phyloP scores from a whole-genome alignment of 2,329 filamentous ascomycete species.

The Rhinocladiella similis region DNA sequence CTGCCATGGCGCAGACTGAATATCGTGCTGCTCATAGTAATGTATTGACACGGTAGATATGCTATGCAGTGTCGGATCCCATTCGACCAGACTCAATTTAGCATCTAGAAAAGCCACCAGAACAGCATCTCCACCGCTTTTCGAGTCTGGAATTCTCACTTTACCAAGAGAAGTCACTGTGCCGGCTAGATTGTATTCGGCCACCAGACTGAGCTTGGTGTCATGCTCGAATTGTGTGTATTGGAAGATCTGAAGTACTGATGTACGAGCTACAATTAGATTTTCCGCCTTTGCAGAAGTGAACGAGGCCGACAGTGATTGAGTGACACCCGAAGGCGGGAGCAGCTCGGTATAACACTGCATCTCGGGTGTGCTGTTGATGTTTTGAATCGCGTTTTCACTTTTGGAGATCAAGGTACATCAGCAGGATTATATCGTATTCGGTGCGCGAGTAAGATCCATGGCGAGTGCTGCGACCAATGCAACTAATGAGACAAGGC shows the following conservation, averaged over 20 bases:
- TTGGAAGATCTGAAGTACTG: slow-evolving; percentile 86
- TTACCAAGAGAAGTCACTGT: slow-evolving; percentile 80
- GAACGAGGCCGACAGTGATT: slow-evolving; percentile 79
- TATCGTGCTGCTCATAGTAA: slow-evolving; percentile 94
- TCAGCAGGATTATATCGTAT: neutral
- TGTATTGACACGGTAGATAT: slow-evolving; percentile 92
- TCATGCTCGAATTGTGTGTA: slow-evolving; percentile 62
- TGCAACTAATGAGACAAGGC: neutral
- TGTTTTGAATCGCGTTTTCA: neutral
- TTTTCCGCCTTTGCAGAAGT: slow-evolving; percentile 74
- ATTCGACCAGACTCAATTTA: slow-evolving; percentile 89
- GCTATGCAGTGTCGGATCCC: slow-evolving; percentile 77
- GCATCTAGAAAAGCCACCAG: slow-evolving; percentile 85
- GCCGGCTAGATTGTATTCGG: slow-evolving; percentile 80
- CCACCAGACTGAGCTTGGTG: slow-evolving; percentile 79
- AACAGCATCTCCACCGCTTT: slow-evolving; percentile 79
- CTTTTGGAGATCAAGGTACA: neutral
- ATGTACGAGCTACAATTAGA: slow-evolving; percentile 87
- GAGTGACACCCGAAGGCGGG: slow-evolving; percentile 89
- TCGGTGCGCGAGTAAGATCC: too few relatives aligned
- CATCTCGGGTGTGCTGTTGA: slow-evolving; percentile 57
- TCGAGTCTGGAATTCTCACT: slow-evolving; percentile 70
- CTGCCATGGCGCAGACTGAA: slow-evolving; percentile 79
- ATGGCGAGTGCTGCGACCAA: too few relatives aligned
- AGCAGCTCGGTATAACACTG: slow-evolving; percentile 97